Evolutionary conservation across 2,329 filamentous ascomycete genomes (phyloP).

Genomic region (Talaromyces sp.): DNA sequence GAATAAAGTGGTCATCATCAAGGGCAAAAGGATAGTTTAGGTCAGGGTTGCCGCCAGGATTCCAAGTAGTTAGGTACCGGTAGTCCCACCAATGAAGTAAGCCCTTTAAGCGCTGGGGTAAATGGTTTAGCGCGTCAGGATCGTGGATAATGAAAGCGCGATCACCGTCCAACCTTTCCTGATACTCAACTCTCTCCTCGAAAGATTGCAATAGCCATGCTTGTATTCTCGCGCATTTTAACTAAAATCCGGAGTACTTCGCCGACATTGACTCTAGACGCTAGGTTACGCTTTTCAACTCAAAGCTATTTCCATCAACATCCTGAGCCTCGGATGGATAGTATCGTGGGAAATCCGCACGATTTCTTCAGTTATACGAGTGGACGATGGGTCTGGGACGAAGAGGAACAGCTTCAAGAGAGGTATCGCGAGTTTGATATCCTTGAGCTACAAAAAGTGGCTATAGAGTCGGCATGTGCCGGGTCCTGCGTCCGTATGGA

Average conservation of each 20-base stretch:
- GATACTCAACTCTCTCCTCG: neutral
- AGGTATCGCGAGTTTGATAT: slow-evolving; percentile 13
- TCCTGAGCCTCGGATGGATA: neutral
- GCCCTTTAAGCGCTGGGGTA: slow-evolving; percentile 1
- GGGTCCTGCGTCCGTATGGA: slow-evolving; percentile 11
- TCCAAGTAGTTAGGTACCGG: too few species aligned
- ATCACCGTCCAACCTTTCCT: neutral
- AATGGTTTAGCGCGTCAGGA: neutral
- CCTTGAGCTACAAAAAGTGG: slow-evolving; percentile 14
- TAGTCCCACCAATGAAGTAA: too few species aligned
- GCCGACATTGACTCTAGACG: slow-evolving; percentile 5
- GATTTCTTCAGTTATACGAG: slow-evolving; percentile 11
- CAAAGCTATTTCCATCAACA: slow-evolving; percentile 7
- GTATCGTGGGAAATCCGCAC: slow-evolving; percentile 1
- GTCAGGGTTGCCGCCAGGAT: too few species aligned
- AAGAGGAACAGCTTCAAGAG: slow-evolving; percentile 8
- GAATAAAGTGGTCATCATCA: too few species aligned
- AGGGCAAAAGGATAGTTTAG: too few species aligned
- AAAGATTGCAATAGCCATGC: slow-evolving; percentile 4
- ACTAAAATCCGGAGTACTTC: slow-evolving; percentile 7
- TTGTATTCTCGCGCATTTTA: slow-evolving; percentile 3
- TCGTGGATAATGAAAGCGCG: neutral
- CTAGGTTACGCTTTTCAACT: slow-evolving; percentile 7
- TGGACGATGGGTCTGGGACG: slow-evolving; percentile 10
- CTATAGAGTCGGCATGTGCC: slow-evolving; percentile 11